Percentiles rank a stretch among this genome's conserved stretches.
phyloP scores from a whole-genome alignment of 257 asterid species.

The Dorcoceras hygrometricum region DNA sequence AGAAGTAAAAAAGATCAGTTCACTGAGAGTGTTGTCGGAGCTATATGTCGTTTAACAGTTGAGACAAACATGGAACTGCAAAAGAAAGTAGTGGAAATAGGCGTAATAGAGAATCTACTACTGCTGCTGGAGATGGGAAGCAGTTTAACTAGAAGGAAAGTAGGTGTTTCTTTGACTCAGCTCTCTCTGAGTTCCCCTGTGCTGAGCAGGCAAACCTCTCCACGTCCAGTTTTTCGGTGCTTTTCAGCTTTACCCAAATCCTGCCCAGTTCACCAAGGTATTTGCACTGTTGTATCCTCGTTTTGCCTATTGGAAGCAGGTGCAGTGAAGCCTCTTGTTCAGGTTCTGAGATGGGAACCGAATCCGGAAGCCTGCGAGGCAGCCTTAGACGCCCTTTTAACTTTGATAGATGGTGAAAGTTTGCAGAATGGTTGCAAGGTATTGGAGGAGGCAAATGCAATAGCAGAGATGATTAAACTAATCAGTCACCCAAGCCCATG shows the following conservation, averaged over 20 bases:
- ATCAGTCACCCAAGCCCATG: constrained; percentile 43
- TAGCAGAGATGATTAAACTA: constrained; percentile 43
- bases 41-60: constrained; percentile 49
- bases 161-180: constrained; percentile 50
- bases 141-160: constrained; percentile 34
- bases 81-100: constrained; percentile 56
- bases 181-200: constrained; percentile 45
- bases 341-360: constrained; percentile 38
- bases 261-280: constrained; percentile 57
- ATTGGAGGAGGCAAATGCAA: constrained; percentile 49
- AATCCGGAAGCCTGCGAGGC: constrained; percentile 55
- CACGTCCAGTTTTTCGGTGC: constrained; percentile 49
- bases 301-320: constrained; percentile 56
- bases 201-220: constrained; percentile 40
- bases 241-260: constrained; percentile 42
- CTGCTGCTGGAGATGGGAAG: constrained; percentile 46
- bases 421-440: constrained; percentile 55
- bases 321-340: constrained; percentile 46
- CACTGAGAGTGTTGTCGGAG: constrained; percentile 52
- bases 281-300: constrained; percentile 45
- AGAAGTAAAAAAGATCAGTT: constrained; percentile 27
- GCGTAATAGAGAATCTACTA: constrained; percentile 40
- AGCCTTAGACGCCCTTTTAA: constrained; percentile 59
- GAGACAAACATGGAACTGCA: constrained; percentile 34
- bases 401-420: constrained; percentile 43